Evolutionary conservation across 2,329 filamentous ascomycete genomes (phyloP).

Genomic region (Penicillium corylophilum): DNA sequence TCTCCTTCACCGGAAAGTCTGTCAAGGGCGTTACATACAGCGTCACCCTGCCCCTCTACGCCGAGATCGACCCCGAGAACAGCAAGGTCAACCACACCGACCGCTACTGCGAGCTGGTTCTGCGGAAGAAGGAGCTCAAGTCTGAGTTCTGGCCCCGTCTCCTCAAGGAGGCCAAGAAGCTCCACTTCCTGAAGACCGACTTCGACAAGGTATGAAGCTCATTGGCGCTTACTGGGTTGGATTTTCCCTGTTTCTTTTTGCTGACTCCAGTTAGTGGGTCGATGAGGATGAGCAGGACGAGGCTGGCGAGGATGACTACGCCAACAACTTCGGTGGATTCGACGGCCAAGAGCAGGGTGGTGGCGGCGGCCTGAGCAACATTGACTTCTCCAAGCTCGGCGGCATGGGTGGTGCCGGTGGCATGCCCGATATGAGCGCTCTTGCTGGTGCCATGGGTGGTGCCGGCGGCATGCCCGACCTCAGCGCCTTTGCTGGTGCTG

Average conservation of each 20-base stretch:
- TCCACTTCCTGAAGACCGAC: constrained; percentile 96
- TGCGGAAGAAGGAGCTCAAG: constrained; percentile 96
- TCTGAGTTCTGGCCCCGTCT: constrained; percentile 94
- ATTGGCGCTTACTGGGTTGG: not conserved
- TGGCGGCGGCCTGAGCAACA: constrained; percentile 74
- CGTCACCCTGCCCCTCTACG: constrained; percentile 83
- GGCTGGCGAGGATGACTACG: constrained; percentile 72
- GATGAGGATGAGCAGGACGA: constrained; percentile 98
- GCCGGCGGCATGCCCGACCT: constrained; percentile 27
- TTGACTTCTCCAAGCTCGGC: constrained; percentile 91
- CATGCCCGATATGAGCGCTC: constrained; percentile 20
- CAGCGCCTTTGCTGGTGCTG: constrained; percentile 26
- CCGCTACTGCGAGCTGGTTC: constrained; percentile 84
- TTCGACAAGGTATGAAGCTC: constrained; percentile 76
- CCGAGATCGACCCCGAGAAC: constrained; percentile 80
- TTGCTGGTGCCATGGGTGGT: constrained; percentile 49
- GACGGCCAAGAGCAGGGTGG: constrained; percentile 20
- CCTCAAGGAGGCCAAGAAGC: constrained; percentile 83
- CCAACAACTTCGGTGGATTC: constrained; percentile 53
- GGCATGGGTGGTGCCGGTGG: constrained; percentile 50
- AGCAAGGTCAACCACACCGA: constrained; percentile 85
- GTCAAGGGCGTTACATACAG: constrained; percentile 85
- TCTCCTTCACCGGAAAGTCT: constrained; percentile 81
- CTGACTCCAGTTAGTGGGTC: constrained; percentile 66
- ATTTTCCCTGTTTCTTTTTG: too few relatives aligned